Evolutionary conservation across 2,329 filamentous ascomycete genomes (phyloP).

Genomic region (Calycina marina): DNA sequence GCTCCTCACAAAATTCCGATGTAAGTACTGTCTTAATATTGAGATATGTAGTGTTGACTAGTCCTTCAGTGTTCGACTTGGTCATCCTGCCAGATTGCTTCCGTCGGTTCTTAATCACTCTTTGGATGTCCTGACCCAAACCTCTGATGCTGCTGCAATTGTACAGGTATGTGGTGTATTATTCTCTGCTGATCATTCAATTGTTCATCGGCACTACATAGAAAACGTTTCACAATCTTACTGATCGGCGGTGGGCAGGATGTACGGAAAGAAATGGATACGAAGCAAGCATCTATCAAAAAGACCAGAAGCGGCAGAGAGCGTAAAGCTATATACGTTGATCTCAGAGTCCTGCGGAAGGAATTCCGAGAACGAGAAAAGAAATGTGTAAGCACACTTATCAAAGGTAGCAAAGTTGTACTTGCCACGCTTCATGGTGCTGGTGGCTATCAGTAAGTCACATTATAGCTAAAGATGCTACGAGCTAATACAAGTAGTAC

Average conservation of each 20-base stretch:
- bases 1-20: constrained; percentile 75
- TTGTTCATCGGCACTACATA: too few relatives aligned
- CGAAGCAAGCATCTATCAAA: constrained; percentile 74
- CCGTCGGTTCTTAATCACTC: constrained; percentile 82
- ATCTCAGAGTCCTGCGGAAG: constrained; percentile 71
- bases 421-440: constrained; percentile 86
- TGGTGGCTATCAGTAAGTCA: constrained; percentile 71
- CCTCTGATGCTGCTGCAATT: constrained; percentile 77
- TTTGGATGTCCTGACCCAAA: constrained; percentile 78
- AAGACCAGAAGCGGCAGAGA: constrained; percentile 76
- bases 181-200: too few relatives aligned
- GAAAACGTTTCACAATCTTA: too few relatives aligned
- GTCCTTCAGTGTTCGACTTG: constrained; percentile 48
- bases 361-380: constrained; percentile 80
- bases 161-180: too few relatives aligned
- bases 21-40: not conserved
- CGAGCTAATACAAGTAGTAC: too few relatives aligned
- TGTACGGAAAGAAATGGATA: constrained; percentile 82
- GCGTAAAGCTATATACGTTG: constrained; percentile 65
- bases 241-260: too few relatives aligned
- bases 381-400: constrained; percentile 62
- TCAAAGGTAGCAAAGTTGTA: constrained; percentile 71
- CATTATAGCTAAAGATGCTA: too few relatives aligned
- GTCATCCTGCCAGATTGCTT: constrained; percentile 80
- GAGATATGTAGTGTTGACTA: too few relatives aligned